These are phyloP conservation scores for Aphanomyces invadans DNA, from an alignment of 352 stramenopile genomes.

Conservation along the genomic window DNA sequence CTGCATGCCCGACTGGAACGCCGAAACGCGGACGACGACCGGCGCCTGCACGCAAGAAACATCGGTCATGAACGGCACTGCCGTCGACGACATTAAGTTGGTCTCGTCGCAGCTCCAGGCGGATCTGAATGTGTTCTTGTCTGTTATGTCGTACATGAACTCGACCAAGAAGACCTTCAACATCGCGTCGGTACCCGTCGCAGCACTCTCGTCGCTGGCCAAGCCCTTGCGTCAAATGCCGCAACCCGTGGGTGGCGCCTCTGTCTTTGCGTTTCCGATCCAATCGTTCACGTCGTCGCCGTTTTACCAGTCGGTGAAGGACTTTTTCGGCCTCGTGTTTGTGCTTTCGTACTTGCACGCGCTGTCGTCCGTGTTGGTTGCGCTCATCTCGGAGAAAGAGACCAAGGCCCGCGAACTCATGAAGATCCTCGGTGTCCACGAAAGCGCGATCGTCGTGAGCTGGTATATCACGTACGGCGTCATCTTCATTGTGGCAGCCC, in stretches of 20 bases:
- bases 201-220: conserved; percentile 26
- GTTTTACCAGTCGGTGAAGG: conserved; percentile 65
- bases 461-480: conserved; percentile 81
- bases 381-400: conserved; percentile 76
- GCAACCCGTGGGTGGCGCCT: conserved; percentile 42
- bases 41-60: conserved; percentile 36
- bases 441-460: conserved; percentile 49
- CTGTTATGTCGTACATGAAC: conserved; percentile 26
- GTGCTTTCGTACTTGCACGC: conserved; percentile 88
- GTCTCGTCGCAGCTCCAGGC: not conserved
- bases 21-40: conserved; percentile 32
- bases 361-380: conserved; percentile 64
- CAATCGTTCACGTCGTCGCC: conserved; percentile 43
- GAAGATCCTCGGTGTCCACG: conserved; percentile 89
- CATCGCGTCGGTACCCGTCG: not conserved
- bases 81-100: not conserved
- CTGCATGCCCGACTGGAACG: conserved; percentile 35
- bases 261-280: conserved; percentile 49
- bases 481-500: conserved; percentile 58
- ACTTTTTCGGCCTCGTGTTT: conserved; percentile 84
- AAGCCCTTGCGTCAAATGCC: conserved; percentile 47
- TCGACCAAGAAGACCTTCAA: conserved; percentile 29
- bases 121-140: conserved; percentile 17
- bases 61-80: conserved; percentile 13
- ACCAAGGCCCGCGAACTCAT: conserved; percentile 85